Percentiles rank a stretch among this genome's conserved stretches.
phyloP scores from a whole-genome alignment of 306 rosid genomes.

The Cucurbita ficifolia region DNA sequence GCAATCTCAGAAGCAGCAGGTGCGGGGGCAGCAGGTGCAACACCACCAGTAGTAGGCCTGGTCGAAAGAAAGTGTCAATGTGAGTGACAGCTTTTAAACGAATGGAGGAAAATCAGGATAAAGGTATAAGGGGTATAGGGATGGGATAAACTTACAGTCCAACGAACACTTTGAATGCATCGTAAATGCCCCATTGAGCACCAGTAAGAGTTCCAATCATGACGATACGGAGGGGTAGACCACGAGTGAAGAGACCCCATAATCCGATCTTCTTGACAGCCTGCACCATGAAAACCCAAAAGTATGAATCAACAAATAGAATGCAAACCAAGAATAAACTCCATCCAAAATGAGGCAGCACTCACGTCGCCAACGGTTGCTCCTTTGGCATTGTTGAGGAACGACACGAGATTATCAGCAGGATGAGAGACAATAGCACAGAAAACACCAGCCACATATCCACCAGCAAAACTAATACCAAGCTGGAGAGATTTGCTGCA shows the following conservation, averaged over 20 bases:
- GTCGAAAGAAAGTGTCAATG: not conserved
- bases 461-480: slow-evolving; percentile 92
- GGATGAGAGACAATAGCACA: slow-evolving; percentile 96
- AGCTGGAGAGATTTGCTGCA: slow-evolving; percentile 81
- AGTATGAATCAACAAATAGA: not conserved
- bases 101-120: not conserved
- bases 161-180: slow-evolving; percentile 80
- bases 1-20: slow-evolving; percentile 17
- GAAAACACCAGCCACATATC: slow-evolving; percentile 81
- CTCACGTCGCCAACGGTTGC: slow-evolving; percentile 97
- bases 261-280: slow-evolving; percentile 81
- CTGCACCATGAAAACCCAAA: slow-evolving; percentile 18
- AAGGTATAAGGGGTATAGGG: not conserved
- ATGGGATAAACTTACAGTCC: slow-evolving; percentile 68
- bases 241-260: slow-evolving; percentile 79
- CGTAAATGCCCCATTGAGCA: slow-evolving; percentile 95
- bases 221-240: slow-evolving; percentile 95
- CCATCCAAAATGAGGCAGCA: not conserved
- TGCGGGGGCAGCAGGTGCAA: slow-evolving; percentile 16
- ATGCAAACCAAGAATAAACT: not conserved
- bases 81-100: not conserved
- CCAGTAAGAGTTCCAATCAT: slow-evolving; percentile 99
- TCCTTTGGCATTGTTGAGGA: slow-evolving; percentile 93
- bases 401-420: slow-evolving; percentile 93
- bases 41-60: slow-evolving; percentile 98